A percentile compares a stretch with the other conserved stretches of the same genome.
Evolutionary conservation across 2,329 filamentous ascomycete species (phyloP).

Genomic region (Aaosphaeria pasadenensis): DNA sequence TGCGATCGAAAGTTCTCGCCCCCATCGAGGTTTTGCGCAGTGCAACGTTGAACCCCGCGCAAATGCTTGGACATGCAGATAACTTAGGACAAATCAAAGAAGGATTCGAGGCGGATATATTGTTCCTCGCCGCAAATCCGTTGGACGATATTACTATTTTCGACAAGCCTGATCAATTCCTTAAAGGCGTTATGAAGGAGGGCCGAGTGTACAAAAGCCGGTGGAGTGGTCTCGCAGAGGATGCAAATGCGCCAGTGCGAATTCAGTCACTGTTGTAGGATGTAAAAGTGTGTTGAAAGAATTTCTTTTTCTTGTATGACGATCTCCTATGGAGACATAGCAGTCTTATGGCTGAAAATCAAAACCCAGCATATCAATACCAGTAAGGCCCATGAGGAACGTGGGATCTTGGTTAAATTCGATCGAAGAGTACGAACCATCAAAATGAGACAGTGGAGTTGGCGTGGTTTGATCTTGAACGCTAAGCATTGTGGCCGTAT

Average conservation of each 20-base stretch:
- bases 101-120: constrained; percentile 53
- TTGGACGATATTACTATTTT: constrained; percentile 55
- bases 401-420: too few species aligned
- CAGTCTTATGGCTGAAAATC: too few species aligned
- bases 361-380: too few species aligned
- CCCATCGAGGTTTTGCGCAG: neutral
- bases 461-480: too few species aligned
- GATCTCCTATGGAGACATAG: too few species aligned
- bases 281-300: too few species aligned
- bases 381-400: too few species aligned
- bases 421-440: too few species aligned
- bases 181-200: constrained; percentile 55
- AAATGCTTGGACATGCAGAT: constrained; percentile 31
- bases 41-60: neutral
- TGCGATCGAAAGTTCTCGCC: neutral
- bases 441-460: too few species aligned
- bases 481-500: too few species aligned
- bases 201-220: constrained; percentile 41
- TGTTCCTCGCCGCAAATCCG: constrained; percentile 53
- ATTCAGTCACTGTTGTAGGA: too few species aligned
- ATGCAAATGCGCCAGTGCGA: neutral
- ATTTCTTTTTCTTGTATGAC: too few species aligned
- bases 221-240: neutral
- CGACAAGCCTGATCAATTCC: constrained; percentile 45
- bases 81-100: constrained; percentile 50